Evolutionary conservation across 2,329 filamentous ascomycete genomes (phyloP).

Genomic region (Gliomastix tumulicola): DNA sequence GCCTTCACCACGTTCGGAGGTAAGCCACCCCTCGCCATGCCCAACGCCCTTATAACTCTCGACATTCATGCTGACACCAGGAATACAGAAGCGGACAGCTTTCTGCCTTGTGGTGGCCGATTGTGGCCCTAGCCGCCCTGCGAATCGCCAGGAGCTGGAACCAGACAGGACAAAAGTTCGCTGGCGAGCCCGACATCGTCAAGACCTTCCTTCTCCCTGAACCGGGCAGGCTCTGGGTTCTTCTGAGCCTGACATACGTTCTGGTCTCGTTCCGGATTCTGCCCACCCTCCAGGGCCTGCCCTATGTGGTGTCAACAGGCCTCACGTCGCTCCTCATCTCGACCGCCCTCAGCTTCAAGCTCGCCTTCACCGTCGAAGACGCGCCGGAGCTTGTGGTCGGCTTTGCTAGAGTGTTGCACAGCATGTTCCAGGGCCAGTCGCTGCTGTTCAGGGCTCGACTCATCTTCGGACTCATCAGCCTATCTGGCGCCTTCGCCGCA

Average conservation of each 20-base stretch:
- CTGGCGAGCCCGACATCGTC: conserved; percentile 83
- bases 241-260: conserved; percentile 65
- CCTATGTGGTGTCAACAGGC: conserved; percentile 30
- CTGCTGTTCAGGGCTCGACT: conserved; percentile 41
- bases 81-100: conserved; percentile 15
- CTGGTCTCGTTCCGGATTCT: conserved; percentile 43
- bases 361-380: conserved; percentile 81
- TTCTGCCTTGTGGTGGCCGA: conserved; percentile 19
- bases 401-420: conserved; percentile 30
- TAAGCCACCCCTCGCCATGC: conserved; percentile 12
- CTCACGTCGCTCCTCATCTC: conserved; percentile 34
- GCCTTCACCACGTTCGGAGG: conserved; percentile 36
- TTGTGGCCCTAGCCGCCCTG: conserved; percentile 50
- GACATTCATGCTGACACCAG: not conserved
- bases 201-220: conserved; percentile 60
- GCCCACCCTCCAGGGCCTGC: conserved; percentile 30
- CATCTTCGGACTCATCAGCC: conserved; percentile 40
- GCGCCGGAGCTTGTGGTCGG: conserved; percentile 71
- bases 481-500: conserved; percentile 27
- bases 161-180: conserved; percentile 93
- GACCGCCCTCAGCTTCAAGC: conserved; percentile 73
- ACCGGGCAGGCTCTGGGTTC: conserved; percentile 63
- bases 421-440: conserved; percentile 31
- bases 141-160: conserved; percentile 79
- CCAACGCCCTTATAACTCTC: not conserved